These are phyloP conservation scores for Angomonas ambiguus DNA, from an alignment of 208 protist species.

Conservation along the genomic window DNA sequence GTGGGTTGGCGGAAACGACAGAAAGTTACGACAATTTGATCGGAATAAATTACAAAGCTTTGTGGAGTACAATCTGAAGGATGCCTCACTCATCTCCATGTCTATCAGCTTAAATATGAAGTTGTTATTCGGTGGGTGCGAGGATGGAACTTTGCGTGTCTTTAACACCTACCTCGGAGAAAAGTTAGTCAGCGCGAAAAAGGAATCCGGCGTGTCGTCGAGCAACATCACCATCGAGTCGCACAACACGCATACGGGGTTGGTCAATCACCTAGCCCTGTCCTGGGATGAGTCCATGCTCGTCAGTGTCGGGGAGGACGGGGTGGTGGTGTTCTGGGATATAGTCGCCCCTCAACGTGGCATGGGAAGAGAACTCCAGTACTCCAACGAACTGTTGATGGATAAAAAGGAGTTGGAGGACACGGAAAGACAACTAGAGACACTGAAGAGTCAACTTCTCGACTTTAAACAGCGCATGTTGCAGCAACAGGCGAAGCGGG, in stretches of 20 bases:
- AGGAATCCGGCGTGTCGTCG: slow-evolving; percentile 22
- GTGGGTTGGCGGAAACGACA: slow-evolving; percentile 93
- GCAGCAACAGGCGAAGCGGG: slow-evolving; percentile 92
- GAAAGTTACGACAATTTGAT: slow-evolving; percentile 89
- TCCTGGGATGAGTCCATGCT: slow-evolving; percentile 91
- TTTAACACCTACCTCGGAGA: slow-evolving; percentile 90
- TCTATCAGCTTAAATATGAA: slow-evolving; percentile 83
- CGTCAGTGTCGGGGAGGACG: slow-evolving; percentile 93
- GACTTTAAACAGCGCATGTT: slow-evolving; percentile 93
- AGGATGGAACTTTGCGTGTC: slow-evolving; percentile 90
- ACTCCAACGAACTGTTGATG: slow-evolving; percentile 93
- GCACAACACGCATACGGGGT: slow-evolving; percentile 76
- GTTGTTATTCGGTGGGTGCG: slow-evolving; percentile 92
- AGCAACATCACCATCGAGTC: slow-evolving; percentile 80
- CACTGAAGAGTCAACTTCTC: slow-evolving; percentile 76
- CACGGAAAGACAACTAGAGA: slow-evolving; percentile 53
- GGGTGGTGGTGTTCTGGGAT: slow-evolving; percentile 88
- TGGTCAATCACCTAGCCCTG: slow-evolving; percentile 81
- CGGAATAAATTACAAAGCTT: slow-evolving; percentile 50
- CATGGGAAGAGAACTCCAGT: slow-evolving; percentile 71
- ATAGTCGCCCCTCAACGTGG: slow-evolving; percentile 88
- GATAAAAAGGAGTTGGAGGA: slow-evolving; percentile 91
- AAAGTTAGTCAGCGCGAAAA: slow-evolving; percentile 39
- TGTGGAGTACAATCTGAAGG: slow-evolving; percentile 67
- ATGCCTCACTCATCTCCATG: slow-evolving; percentile 79